phyloP scores from a whole-genome alignment of 306 rosid species.

The Cicer cuneatum region DNA sequence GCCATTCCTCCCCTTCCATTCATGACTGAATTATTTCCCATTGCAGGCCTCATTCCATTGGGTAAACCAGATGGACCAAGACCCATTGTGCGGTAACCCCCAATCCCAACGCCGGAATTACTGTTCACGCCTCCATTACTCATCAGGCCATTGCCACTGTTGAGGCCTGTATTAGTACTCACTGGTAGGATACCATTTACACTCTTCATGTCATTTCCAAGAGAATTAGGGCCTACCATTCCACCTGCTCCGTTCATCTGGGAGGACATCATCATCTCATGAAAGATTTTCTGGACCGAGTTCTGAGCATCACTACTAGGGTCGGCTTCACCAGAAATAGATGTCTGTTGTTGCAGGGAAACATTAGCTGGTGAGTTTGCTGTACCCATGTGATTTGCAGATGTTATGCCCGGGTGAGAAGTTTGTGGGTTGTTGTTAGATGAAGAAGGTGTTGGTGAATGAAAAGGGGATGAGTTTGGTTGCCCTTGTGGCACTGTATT shows the following conservation, averaged over 20 bases:
- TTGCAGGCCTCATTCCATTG: slow-evolving; percentile 76
- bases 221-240: slow-evolving; percentile 57
- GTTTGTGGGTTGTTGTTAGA: slow-evolving; percentile 74
- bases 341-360: slow-evolving; percentile 80
- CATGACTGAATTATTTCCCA: slow-evolving; percentile 79
- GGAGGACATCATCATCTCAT: slow-evolving; percentile 75
- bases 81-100: slow-evolving; percentile 73
- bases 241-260: slow-evolving; percentile 68
- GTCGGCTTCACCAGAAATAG: slow-evolving; percentile 76
- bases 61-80: slow-evolving; percentile 73
- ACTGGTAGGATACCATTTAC: slow-evolving; percentile 69
- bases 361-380: slow-evolving; percentile 79
- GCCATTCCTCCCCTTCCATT: slow-evolving; percentile 88
- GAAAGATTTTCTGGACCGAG: slow-evolving; percentile 87
- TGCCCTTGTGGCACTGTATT: slow-evolving; percentile 69
- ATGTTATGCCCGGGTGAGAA: slow-evolving; percentile 65
- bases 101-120: slow-evolving; percentile 68
- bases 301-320: slow-evolving; percentile 75
- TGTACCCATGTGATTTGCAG: slow-evolving; percentile 74
- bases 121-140: slow-evolving; percentile 69
- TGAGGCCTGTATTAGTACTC: slow-evolving; percentile 63
- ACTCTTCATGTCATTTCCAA: slow-evolving; percentile 77
- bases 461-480: slow-evolving; percentile 79
- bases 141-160: slow-evolving; percentile 60
- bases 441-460: slow-evolving; percentile 80